Evolutionary conservation across 2,329 filamentous ascomycete genomes (phyloP).

Genomic region (Lecanicillium sp.): DNA sequence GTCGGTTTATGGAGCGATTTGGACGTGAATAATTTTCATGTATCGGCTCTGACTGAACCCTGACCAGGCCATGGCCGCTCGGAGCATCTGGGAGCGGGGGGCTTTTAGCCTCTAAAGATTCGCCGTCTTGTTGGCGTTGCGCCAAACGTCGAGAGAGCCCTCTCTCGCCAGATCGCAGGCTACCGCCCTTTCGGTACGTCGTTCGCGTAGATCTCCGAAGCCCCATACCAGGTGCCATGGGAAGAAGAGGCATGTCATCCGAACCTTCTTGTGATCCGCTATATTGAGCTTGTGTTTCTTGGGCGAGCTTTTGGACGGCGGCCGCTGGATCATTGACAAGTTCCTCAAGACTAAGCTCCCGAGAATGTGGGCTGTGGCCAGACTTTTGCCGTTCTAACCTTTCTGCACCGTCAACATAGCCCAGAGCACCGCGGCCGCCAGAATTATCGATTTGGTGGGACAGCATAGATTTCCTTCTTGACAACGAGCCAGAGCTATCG

Average conservation of each 20-base stretch:
- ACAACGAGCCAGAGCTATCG: slow-evolving; percentile 55
- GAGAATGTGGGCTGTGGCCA: slow-evolving; percentile 40
- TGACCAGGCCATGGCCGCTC: slow-evolving; percentile 44
- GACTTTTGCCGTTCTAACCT: slow-evolving; percentile 68
- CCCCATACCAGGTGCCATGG: slow-evolving; percentile 67
- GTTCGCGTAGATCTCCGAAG: slow-evolving; percentile 86
- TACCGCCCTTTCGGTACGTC: slow-evolving; percentile 79
- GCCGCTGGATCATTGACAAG: slow-evolving; percentile 73
- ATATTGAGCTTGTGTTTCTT: slow-evolving; percentile 43
- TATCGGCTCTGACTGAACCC: slow-evolving; percentile 64
- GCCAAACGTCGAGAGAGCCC: slow-evolving; percentile 65
- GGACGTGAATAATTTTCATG: slow-evolving; percentile 58
- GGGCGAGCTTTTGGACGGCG: slow-evolving; percentile 60
- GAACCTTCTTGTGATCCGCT: slow-evolving; percentile 31
- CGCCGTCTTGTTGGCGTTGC: slow-evolving; percentile 54
- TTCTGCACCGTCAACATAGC: slow-evolving; percentile 79
- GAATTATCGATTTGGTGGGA: slow-evolving; percentile 82
- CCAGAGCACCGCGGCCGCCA: slow-evolving; percentile 46
- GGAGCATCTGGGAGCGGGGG: slow-evolving; percentile 36
- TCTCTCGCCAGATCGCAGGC: slow-evolving; percentile 71
- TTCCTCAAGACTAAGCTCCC: slow-evolving; percentile 68
- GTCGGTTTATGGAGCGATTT: slow-evolving; percentile 36
- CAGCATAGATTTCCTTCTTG: slow-evolving; percentile 91
- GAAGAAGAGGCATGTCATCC: slow-evolving; percentile 82
- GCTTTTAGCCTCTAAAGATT: slow-evolving; percentile 22